A percentile compares a stretch with the other conserved stretches of the same genome.
Conservation (phyloP, 495 filamentous ascomycete genomes). For the Annulohypoxylon maeteangense region DNA sequence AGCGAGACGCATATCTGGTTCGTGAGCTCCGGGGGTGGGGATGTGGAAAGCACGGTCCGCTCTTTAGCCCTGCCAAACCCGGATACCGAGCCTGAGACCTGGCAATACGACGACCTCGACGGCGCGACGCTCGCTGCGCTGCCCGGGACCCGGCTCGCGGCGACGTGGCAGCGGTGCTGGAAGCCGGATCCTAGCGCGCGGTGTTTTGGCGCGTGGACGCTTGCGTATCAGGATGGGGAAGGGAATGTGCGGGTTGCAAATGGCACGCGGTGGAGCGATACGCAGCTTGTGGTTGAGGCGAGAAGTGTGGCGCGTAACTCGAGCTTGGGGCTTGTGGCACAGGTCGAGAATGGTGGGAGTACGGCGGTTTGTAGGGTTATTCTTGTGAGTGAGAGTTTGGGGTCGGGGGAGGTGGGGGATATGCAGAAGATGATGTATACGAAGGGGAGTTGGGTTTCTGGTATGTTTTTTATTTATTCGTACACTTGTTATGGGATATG, state of each 20-base stretch:
- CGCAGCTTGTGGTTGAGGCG: background rate
- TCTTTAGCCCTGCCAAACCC: background rate
- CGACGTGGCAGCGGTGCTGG: conserved; percentile 31
- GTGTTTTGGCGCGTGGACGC: conserved; percentile 12
- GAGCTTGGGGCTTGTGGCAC: conserved; percentile 19
- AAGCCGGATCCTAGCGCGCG: background rate
- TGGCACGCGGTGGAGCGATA: background rate
- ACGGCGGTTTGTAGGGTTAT: background rate
- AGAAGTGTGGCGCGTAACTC: conserved; percentile 8
- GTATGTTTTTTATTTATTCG: background rate
- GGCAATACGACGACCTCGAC: background rate
- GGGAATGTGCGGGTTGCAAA: conserved; percentile 25
- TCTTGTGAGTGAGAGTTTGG: conserved; percentile 18
- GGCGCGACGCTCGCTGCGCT: background rate
- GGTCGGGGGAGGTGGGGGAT: background rate
- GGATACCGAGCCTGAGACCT: background rate
- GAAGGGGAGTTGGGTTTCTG: background rate
- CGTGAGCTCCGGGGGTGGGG: background rate
- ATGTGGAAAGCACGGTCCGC: background rate
- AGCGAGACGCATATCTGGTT: conserved; percentile 24
- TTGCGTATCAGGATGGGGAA: conserved; percentile 22
- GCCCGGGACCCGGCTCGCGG: conserved; percentile 18
- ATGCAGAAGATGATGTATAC: conserved; percentile 20
- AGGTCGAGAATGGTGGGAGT: conserved; percentile 6
- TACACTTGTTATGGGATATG: background rate